Base-by-base conservation (phyloP, 768 basidiomycete genomes). In the Lactarius trivialis region DNA sequence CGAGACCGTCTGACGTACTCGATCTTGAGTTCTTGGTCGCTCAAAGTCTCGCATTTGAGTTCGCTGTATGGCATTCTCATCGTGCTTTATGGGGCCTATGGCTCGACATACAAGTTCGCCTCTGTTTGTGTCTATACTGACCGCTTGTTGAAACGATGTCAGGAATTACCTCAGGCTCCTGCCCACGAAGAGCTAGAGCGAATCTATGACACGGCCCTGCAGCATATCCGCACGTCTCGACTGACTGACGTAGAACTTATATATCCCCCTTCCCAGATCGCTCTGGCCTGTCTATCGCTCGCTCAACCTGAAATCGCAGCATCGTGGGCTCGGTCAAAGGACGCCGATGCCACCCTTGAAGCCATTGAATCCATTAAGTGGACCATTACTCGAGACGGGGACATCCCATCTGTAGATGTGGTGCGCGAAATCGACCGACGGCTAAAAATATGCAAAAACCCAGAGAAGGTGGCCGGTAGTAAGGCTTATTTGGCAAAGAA, bases 1-100 rank as follows among this genome's bases (percentile, higher is more conserved):
- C 92, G 1, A 76, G 79, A 4, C 82, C 89, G 1, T 83, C 84
- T 6, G 94, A 98, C 69, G 89, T 99, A 17, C 83, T 98, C 60
- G 89, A 93, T 60, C 84, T 98, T 37, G 97, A 99, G 73, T 98
- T 98, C 72, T 84, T 97, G 37, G 89, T 99, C 6, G 91, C 95
- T 0, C 97, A 98, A 73, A 93, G 91, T 69, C 80, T 99, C 52
- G 81, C 84, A 39, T 99, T 99, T 65, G 95, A 99, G 72, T 97
- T 98, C 70, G 85, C 93, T 4, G 85, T 93, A 7, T 94, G 92
- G 88, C 93, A 94, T 72, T 82, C 91, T 24, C 91, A 95, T 70
- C 76, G 92, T 51, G 91, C 93, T 0, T 71, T 93, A 24, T 93
- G 90, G 87, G 93, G 93, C 5, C 79, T 95, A 21, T 88, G 85